These are phyloP conservation scores for Cyphellophora attinorum DNA, from an alignment of 2,329 filamentous ascomycete species.

Conservation along the genomic window DNA sequence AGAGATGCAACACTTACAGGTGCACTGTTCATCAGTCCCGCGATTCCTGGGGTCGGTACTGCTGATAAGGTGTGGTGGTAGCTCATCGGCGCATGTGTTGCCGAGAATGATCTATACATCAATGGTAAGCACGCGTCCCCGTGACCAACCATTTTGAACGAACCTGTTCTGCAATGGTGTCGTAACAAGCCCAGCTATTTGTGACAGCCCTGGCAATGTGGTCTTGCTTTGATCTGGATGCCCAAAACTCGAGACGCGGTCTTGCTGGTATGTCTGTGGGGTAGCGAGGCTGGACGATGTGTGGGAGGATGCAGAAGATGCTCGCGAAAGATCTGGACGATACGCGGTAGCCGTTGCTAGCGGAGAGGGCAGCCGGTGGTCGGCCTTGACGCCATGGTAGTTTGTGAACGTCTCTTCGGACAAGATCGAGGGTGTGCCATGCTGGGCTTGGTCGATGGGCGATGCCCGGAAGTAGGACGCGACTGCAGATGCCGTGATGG, in stretches of 20 bases:
- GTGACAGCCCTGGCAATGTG: conserved; percentile 47
- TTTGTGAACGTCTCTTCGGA: conserved; percentile 36
- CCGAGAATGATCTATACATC: conserved; percentile 40
- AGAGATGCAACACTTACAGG: conserved; percentile 27
- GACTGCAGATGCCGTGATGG: conserved; percentile 48
- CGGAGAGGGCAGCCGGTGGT: conserved; percentile 23
- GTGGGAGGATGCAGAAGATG: conserved; percentile 43
- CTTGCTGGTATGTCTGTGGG: conserved; percentile 25
- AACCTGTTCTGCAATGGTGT: conserved; percentile 44
- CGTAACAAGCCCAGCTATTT: conserved; percentile 49
- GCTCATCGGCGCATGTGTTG: conserved; percentile 53
- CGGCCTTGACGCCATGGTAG: conserved; percentile 24
- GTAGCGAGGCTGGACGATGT: conserved; percentile 29
- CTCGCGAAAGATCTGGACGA: conserved; percentile 41
- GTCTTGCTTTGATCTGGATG: conserved; percentile 10
- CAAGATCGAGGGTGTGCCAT: conserved; percentile 34
- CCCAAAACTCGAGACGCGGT: conserved; percentile 31
- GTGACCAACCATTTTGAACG: conserved; percentile 20
- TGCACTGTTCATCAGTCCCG: conserved; percentile 21
- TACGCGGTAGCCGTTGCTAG: conserved; percentile 33
- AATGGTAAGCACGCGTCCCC: conserved; percentile 3
- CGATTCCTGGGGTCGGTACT: conserved; percentile 18
- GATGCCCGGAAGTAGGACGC: conserved; percentile 51
- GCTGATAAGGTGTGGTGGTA: conserved; percentile 14
- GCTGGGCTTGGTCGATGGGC: conserved; percentile 39